A percentile compares a stretch with the other conserved stretches of the same genome.
phyloP scores from a whole-genome alignment of 495 filamentous ascomycete genomes.

The Pyrenopolyporus hunteri region DNA sequence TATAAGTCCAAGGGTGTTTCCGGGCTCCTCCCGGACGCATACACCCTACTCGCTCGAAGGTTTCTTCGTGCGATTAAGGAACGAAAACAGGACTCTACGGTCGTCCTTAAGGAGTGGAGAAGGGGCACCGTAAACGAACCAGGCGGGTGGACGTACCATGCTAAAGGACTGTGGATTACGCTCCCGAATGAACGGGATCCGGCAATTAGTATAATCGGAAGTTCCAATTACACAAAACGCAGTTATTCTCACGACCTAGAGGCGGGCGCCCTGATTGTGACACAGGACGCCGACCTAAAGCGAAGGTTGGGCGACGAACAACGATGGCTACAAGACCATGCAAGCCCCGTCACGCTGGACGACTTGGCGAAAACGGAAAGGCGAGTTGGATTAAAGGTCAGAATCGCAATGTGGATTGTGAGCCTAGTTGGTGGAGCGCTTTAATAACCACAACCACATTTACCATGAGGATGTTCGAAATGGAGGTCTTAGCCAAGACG shows the following conservation, averaged over 20 bases:
- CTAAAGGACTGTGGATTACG: conserved; percentile 94
- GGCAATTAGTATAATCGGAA: conserved; percentile 82
- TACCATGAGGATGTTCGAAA: neutral
- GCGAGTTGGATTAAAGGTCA: conserved; percentile 82
- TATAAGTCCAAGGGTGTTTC: conserved; percentile 87
- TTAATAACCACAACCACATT: conserved; percentile 39
- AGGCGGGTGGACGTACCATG: conserved; percentile 95
- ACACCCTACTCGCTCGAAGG: conserved; percentile 81
- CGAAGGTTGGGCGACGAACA: conserved; percentile 76
- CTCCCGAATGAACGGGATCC: conserved; percentile 65
- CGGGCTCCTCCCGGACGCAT: conserved; percentile 87
- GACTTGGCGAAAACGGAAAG: conserved; percentile 82
- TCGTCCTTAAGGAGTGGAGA: conserved; percentile 88
- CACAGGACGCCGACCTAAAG: conserved; percentile 75
- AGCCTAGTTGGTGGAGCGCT: conserved; percentile 72
- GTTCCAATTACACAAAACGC: conserved; percentile 94
- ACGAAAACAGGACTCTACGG: conserved; percentile 61
- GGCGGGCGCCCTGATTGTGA: conserved; percentile 82
- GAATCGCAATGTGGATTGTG: conserved; percentile 90
- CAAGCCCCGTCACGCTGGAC: conserved; percentile 67
- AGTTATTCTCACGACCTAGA: conserved; percentile 93
- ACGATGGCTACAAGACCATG: conserved; percentile 74
- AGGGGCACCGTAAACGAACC: conserved; percentile 78
- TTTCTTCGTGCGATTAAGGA: conserved; percentile 76
- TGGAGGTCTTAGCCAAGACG: neutral